A percentile compares a stretch with the other conserved stretches of the same genome.
Conservation (phyloP, 129 eudicot species). For the Helianthus annuus region HanXRQr2.0-SUNRISE NC_035448.2:149536225-149536724, state of each 20-base stretch:
- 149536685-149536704: conserved; percentile 9
- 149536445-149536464: neutral
- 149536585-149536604: conserved; percentile 62
- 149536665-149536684: conserved; percentile 41
- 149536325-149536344: conserved; percentile 54
- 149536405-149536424: neutral
- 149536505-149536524: conserved; percentile 77
- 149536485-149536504: conserved; percentile 93
- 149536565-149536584: conserved; percentile 78
- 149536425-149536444: neutral
- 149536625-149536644: conserved; percentile 58
- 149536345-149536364: conserved; percentile 82
- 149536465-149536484: conserved; percentile 64
- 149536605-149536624: conserved; percentile 55
- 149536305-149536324: conserved; percentile 75
- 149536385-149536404: neutral
- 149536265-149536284: conserved; percentile 9
- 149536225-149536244: no score
- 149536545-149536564: conserved; percentile 72
- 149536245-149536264: neutral
- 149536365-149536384: conserved; percentile 52
- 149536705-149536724: neutral
- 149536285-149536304: conserved; percentile 17
- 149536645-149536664: conserved; percentile 78
- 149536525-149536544: conserved; percentile 75